These are phyloP conservation scores for Fusarium euwallaceae DNA, from an alignment of 2,329 filamentous ascomycete species.

Conservation along the genomic window DNA sequence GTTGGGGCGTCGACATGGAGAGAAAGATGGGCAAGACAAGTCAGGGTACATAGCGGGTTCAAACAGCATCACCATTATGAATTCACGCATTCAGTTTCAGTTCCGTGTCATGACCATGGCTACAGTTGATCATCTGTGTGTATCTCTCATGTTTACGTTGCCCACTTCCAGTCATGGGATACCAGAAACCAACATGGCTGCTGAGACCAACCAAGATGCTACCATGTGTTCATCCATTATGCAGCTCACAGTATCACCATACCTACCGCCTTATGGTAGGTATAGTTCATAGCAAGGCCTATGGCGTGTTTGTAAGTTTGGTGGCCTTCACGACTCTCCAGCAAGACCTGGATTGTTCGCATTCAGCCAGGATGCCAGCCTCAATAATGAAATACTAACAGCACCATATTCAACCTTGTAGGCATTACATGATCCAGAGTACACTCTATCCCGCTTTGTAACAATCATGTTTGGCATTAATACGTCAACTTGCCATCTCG, in stretches of 20 bases:
- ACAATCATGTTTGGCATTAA: not conserved
- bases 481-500: not conserved
- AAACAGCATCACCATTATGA: conserved; percentile 45
- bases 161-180: not conserved
- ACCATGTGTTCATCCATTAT: not conserved
- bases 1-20: conserved; percentile 13
- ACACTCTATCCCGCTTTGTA: not conserved
- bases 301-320: not conserved
- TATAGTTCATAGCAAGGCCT: not conserved
- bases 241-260: not conserved
- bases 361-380: not conserved
- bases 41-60: conserved; percentile 40
- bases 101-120: not conserved
- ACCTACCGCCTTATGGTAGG: not conserved
- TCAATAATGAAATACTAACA: not conserved
- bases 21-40: conserved; percentile 13
- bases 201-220: not conserved
- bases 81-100: conserved; percentile 40
- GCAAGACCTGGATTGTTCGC: not conserved
- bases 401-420: not conserved
- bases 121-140: not conserved
- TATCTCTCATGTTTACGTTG: not conserved
- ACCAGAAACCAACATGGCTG: not conserved
- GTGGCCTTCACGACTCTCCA: not conserved
- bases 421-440: not conserved